phyloP scores from a whole-genome alignment of 2,329 filamentous ascomycete genomes.

The Keithomyces neogunnii region DNA sequence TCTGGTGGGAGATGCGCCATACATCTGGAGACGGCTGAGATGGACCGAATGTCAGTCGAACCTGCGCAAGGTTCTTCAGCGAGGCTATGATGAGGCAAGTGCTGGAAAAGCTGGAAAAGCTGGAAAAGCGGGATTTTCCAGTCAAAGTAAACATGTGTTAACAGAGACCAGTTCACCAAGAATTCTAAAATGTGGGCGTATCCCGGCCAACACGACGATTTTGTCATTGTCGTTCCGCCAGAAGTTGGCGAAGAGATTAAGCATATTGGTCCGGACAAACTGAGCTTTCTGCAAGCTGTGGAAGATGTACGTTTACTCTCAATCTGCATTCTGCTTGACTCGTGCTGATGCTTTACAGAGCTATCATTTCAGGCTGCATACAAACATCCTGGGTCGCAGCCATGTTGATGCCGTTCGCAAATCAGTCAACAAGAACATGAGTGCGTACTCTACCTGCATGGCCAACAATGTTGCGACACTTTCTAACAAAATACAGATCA shows the following conservation, averaged over 20 bases:
- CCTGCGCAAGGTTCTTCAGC: background rate
- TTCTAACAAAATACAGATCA: background rate
- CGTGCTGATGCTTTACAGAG: background rate
- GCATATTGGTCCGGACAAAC: background rate
- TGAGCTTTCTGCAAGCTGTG: conserved; percentile 7
- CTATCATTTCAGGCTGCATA: conserved; percentile 6
- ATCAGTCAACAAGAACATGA: conserved; percentile 8
- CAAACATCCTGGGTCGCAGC: conserved; percentile 3
- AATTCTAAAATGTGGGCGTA: conserved; percentile 2
- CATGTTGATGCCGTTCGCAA: conserved; percentile 7
- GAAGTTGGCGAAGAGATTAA: conserved; percentile 5
- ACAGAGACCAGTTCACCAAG: conserved; percentile 3
- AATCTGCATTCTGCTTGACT: background rate
- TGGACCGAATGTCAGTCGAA: conserved; percentile 5
- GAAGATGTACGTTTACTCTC: conserved; percentile 1
- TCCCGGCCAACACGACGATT: conserved; percentile 6
- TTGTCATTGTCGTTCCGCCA: conserved; percentile 5
- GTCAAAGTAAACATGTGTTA: background rate
- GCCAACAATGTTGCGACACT: background rate
- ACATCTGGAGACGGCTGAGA: conserved; percentile 5
- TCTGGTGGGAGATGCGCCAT: conserved; percentile 5
- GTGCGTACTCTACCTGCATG: background rate
- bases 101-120: background rate
- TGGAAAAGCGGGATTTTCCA: background rate
- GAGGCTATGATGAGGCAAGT: conserved; percentile 3